phyloP scores from a whole-genome alignment of 1,284 basidiomycete genomes.

The Puccinia brachypodii region DNA sequence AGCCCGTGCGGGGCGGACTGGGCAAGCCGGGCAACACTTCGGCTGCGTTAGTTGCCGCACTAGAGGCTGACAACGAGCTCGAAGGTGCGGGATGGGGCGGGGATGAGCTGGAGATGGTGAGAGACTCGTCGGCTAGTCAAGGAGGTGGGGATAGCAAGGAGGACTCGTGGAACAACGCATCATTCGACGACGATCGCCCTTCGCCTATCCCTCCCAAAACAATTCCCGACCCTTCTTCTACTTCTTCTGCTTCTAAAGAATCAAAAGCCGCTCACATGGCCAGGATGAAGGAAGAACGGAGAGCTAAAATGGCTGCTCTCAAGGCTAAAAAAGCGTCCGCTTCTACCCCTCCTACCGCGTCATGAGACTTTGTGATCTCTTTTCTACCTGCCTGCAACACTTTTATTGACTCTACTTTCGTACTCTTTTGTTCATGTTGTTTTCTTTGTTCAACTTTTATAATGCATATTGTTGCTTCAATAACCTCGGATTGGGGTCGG shows the following conservation, averaged over 20 bases:
- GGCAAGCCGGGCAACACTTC: background rate
- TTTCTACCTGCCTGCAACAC: no score
- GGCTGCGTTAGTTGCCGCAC: slow-evolving; percentile 32
- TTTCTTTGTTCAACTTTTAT: no score
- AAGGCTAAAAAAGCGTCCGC: slow-evolving; percentile 41
- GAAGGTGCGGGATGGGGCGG: slow-evolving; percentile 28
- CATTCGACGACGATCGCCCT: background rate
- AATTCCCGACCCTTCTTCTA: background rate
- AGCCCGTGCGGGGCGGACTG: background rate
- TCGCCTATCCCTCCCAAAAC: background rate
- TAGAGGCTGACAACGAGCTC: slow-evolving; percentile 39
- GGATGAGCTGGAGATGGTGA: no score
- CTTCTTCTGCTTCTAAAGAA: slow-evolving; percentile 31
- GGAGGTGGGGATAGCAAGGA: background rate
- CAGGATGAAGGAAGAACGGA: slow-evolving; percentile 47
- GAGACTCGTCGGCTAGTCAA: no score
- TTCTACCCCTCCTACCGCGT: background rate
- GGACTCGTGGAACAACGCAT: background rate
- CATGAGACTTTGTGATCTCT: background rate
- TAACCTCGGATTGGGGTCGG: no score
- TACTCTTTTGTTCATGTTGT: no score
- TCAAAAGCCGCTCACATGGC: slow-evolving; percentile 48
- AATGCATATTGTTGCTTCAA: no score
- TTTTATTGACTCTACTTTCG: no score
- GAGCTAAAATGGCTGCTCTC: slow-evolving; percentile 47